These are phyloP conservation scores for Prunus yedoensis DNA, from an alignment of 331 rosid species.

Conservation along the genomic window DNA sequence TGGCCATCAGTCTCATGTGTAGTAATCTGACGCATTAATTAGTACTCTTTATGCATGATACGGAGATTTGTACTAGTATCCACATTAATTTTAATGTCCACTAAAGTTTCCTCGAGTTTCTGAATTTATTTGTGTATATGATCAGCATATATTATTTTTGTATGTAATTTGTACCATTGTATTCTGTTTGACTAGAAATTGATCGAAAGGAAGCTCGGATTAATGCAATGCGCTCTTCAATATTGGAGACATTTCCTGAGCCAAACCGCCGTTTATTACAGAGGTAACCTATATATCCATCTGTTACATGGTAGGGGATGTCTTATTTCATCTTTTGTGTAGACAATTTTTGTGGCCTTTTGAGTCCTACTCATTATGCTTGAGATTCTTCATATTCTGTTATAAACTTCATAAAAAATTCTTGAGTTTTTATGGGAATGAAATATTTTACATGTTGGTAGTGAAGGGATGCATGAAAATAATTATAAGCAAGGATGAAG, in stretches of 20 bases:
- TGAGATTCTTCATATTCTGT: background rate
- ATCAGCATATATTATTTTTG: background rate
- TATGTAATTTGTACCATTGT: constrained; percentile 19
- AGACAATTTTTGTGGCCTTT: background rate
- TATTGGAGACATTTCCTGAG: constrained; percentile 93
- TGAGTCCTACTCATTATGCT: background rate
- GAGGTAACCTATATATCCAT: constrained; percentile 46
- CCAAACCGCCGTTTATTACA: constrained; percentile 95
- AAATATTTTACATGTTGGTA: background rate
- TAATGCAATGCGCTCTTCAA: constrained; percentile 82
- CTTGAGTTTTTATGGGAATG: background rate
- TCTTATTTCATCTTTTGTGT: constrained; percentile 2
- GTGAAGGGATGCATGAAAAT: background rate
- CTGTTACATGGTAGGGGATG: constrained; percentile 6
- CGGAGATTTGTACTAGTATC: background rate
- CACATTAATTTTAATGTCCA: background rate
- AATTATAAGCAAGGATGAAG: background rate
- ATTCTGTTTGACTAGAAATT: constrained; percentile 56
- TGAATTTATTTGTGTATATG: background rate
- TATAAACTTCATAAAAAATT: background rate
- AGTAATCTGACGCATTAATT: background rate
- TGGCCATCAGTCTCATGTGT: background rate
- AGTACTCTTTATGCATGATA: background rate
- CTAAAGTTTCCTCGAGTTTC: background rate
- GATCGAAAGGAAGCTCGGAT: constrained; percentile 88